Evolutionary conservation across 805 yeast species (phyloP), one percentile per base, ranked within the genome.

Genomic region (Candida coleopterorum): DNA sequence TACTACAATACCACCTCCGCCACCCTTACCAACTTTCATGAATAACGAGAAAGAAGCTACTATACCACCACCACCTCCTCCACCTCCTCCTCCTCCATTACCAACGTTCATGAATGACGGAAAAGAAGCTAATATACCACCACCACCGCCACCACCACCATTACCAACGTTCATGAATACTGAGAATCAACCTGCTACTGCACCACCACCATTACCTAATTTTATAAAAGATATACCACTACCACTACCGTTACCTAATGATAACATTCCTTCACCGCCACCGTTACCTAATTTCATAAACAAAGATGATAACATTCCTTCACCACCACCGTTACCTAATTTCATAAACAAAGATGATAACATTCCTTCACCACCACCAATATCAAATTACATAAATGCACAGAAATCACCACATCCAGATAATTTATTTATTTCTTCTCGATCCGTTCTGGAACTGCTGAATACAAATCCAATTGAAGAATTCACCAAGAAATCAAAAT

Each of bases 31-130:
- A 10, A 12, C 37, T 11, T 43, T 45, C 29, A 30, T 41, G 4
- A 25, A 20, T 3, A 6, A 26, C 16, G 21, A 18, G 21, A 18
- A 14, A 7, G 14, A 18, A 15, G 14, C 15, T 12, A 46, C 28
- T 6, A 20, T 54, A 14, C 48, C 53, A 22, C 47, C 53, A 4
- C 48, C 52, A 11, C 11, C 43, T 4, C 51, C 53, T 26, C n/a
- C 44, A 16, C 25, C 38, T 16, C 43, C 45, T 15, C 50, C 53
- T 24, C 48, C 62, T 16, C 49, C 34, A 17, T 23, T 22, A 23
- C 34, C 34, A 18, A 12, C 9, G 12, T 31, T 31, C 16, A 28
- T 17, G n/a, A 28, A 10, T 10, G n/a, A n/a, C n/a, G n/a, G n/a
- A n/a, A n/a, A n/a, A n/a, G n/a, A n/a, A n/a, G 15, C 7, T 12